Conservation (phyloP, 2,329 filamentous ascomycete genomes). For the Grosmannia serpens region DNA sequence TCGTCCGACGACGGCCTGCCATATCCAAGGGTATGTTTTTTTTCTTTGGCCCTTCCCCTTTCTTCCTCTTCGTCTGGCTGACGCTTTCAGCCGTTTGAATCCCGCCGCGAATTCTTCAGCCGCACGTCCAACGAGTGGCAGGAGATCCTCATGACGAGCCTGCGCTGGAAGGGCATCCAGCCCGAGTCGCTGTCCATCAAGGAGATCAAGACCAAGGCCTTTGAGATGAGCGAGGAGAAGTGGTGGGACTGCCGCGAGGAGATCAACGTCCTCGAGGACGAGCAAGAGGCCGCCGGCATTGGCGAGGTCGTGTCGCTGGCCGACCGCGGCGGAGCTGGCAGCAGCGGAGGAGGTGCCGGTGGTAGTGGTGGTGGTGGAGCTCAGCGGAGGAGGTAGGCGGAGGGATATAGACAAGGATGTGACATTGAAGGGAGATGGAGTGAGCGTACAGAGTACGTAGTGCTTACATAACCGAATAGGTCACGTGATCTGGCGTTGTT, state of each 20-base stretch:
- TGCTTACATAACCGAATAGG: not conserved
- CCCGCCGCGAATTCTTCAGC: conserved; percentile 80
- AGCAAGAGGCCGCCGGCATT: conserved; percentile 91
- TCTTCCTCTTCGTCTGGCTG: not conserved
- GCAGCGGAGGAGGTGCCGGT: conserved; percentile 25
- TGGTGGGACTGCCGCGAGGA: conserved; percentile 99
- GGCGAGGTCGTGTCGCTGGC: conserved; percentile 84
- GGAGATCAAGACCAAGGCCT: conserved; percentile 85
- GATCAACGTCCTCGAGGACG: conserved; percentile 81
- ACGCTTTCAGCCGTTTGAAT: conserved; percentile 62
- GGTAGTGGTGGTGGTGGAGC: not conserved
- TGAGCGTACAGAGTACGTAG: not conserved
- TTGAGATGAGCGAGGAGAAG: conserved; percentile 84
- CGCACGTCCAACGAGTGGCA: conserved; percentile 88
- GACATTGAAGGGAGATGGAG: not conserved
- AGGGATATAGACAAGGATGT: not conserved
- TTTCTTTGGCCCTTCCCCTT: not conserved
- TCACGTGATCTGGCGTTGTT: conserved; percentile 10
- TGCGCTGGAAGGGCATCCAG: conserved; percentile 56
- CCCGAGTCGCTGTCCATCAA: conserved; percentile 65
- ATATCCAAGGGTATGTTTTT: conserved; percentile 43
- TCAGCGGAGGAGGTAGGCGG: not conserved
- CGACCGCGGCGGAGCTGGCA: conserved; percentile 52
- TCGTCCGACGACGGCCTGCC: conserved; percentile 63
- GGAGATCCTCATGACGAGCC: conserved; percentile 64